Evolutionary conservation across 2,329 filamentous ascomycete genomes (phyloP).

Genomic region (Paecilomyces formosus): DNA sequence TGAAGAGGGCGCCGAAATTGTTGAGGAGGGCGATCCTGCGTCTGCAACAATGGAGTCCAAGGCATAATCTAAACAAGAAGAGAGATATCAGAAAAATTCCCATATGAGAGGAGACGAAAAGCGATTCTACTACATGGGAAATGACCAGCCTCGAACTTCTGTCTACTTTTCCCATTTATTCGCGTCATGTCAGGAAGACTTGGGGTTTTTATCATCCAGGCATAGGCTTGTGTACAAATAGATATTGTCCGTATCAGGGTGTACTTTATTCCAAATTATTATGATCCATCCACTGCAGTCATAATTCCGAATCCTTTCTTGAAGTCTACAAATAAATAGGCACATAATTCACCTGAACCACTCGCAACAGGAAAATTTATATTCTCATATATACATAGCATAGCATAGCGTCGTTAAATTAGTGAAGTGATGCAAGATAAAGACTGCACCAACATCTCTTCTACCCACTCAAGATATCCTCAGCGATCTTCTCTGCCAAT

Average conservation of each 20-base stretch:
- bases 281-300: not conserved
- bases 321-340: too few relatives aligned
- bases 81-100: not conserved
- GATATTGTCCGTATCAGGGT: not conserved
- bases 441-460: not conserved
- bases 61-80: conserved; percentile 10
- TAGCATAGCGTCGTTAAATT: too few relatives aligned
- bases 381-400: too few relatives aligned
- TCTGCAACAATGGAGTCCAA: conserved; percentile 16
- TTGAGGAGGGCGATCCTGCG: conserved; percentile 16
- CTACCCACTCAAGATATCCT: conserved; percentile 1
- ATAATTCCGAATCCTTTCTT: not conserved
- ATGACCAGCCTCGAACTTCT: not conserved
- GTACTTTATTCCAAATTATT: not conserved
- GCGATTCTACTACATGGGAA: not conserved
- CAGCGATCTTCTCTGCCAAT: conserved; percentile 38
- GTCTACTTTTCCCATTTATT: not conserved
- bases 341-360: too few relatives aligned
- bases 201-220: not conserved
- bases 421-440: too few relatives aligned
- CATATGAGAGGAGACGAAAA: not conserved
- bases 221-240: not conserved
- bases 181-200: not conserved
- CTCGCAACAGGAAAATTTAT: too few relatives aligned
- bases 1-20: conserved; percentile 32